Evolutionary conservation across 163 green algal species (phyloP), one percentile per base, ranked within the genome.

Genomic region (Coccomyxa subellipsoidea): DNA sequence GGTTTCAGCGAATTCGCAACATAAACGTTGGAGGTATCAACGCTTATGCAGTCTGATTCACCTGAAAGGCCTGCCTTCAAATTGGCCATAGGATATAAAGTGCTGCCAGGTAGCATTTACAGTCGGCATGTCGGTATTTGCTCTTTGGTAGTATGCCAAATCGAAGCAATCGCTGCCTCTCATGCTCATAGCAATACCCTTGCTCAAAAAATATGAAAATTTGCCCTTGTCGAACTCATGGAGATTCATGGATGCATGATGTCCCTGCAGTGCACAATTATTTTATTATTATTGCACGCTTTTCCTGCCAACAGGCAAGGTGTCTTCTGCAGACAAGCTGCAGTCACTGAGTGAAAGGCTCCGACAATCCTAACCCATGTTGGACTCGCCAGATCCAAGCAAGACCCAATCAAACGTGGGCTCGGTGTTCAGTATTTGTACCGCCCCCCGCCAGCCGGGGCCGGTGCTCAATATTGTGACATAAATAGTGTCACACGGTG

Each of bases 101-200:
- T 82, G 78, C 12, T 76, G 35, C 78, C 78, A 82, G 7, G 66
- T 15, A 25, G 38, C 6, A 9, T 32, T 15, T 27, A 29, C 7
- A 7, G 3, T 23, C 1, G 34, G 39, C 38, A 78, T 32, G 47
- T 84, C 80, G 34, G 10, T 15, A 40, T 38, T 84, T 9, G 29
- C 10, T 5, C 25, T 25, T 4, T 39, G 75, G 72, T 84, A 84
- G 71, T 70, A 76, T 18, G 36, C 32, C 9, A 77, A 53, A 53
- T 84, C 71, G 80, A 84, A 84, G 80, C 80, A 84, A 40, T 53
- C 32, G 54, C 27, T 39, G n/a, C 77, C 77, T 15, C 40, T 29
- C 7, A 38, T 73, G 7, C 25, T 9, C 77, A 73, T 81, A 6
- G 40, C 34, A 9, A 81, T 29, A 40, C 40, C 39, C 53, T 75